Conservation (phyloP, 1,284 basidiomycete genomes). For the Cutaneotrichosporon mucoides region DNA sequence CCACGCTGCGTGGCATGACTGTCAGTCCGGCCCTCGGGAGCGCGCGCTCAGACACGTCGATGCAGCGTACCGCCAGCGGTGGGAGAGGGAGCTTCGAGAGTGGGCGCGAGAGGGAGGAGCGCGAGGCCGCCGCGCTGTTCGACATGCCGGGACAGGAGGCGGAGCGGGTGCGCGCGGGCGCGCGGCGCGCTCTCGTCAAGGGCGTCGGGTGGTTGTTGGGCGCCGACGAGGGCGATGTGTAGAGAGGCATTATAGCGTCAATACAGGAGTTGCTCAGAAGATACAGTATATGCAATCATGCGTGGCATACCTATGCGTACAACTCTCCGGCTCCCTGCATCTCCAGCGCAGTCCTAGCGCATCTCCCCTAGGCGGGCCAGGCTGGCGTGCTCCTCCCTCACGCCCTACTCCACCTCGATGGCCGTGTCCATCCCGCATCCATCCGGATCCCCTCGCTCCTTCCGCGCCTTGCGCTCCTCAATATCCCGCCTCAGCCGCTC, state of each 20-base stretch:
- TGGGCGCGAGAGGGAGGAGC: not conserved
- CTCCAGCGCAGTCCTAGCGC: too few relatives aligned
- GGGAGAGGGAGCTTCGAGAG: constrained; percentile 2
- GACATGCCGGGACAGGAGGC: constrained; percentile 28
- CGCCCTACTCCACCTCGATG: constrained; percentile 40
- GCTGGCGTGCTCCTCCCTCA: not conserved
- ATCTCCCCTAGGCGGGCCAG: too few relatives aligned
- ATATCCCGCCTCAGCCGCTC: constrained; percentile 39
- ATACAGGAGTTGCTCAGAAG: too few relatives aligned
- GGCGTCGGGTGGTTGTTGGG: constrained; percentile 51
- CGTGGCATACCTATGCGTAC: not conserved
- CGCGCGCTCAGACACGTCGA: not conserved
- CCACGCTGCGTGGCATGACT: constrained; percentile 9
- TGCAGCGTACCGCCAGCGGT: not conserved
- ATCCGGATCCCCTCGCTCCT: constrained; percentile 10
- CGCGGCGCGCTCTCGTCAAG: constrained; percentile 44
- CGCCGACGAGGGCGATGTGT: constrained; percentile 34
- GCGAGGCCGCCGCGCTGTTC: constrained; percentile 25
- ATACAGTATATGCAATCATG: too few relatives aligned
- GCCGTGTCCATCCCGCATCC: constrained; percentile 21
- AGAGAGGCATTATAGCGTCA: not conserved
- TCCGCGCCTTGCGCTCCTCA: constrained; percentile 31
- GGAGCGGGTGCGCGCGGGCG: constrained; percentile 34
- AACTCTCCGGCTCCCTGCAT: not conserved
- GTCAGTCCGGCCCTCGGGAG: constrained; percentile 3